Evolutionary conservation across 1,284 basidiomycete genomes (phyloP).

Genomic region (Papiliotrema fonsecae): DNA sequence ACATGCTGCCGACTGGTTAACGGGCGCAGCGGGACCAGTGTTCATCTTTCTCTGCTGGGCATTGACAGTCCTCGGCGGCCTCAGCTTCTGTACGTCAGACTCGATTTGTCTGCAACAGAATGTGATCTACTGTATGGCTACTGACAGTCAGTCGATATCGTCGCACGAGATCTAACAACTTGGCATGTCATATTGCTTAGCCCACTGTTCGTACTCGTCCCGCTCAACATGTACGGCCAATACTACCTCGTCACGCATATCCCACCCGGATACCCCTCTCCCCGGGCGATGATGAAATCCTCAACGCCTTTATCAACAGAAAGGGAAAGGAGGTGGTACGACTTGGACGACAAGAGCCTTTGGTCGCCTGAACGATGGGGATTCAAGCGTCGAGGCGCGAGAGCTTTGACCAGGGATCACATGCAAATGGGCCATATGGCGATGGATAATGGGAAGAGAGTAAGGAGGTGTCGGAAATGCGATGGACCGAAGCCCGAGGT

Average conservation of each 20-base stretch:
- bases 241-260: slow-evolving; percentile 80
- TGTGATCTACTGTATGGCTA: not conserved
- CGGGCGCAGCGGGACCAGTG: slow-evolving; percentile 82
- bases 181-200: slow-evolving; percentile 53
- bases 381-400: slow-evolving; percentile 6
- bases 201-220: slow-evolving; percentile 67
- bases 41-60: slow-evolving; percentile 74
- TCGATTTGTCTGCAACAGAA: no score
- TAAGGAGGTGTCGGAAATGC: slow-evolving; percentile 66
- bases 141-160: slow-evolving; percentile 61
- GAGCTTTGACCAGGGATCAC: not conserved
- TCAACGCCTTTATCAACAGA: slow-evolving; percentile 10
- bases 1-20: slow-evolving; percentile 68
- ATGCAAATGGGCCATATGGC: not conserved
- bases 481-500: slow-evolving; percentile 74
- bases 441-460: slow-evolving; percentile 18
- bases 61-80: slow-evolving; percentile 62
- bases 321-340: slow-evolving; percentile 25
- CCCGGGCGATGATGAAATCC: slow-evolving; percentile 16
- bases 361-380: slow-evolving; percentile 34
- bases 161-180: slow-evolving; percentile 55
- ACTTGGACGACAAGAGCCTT: slow-evolving; percentile 16
- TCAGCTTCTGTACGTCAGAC: slow-evolving; percentile 73
- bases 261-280: slow-evolving; percentile 62
- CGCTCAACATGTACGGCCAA: slow-evolving; percentile 70